Evolutionary conservation across 345 rosid genomes (phyloP).

Genomic region (Brassica carinata): DNA sequence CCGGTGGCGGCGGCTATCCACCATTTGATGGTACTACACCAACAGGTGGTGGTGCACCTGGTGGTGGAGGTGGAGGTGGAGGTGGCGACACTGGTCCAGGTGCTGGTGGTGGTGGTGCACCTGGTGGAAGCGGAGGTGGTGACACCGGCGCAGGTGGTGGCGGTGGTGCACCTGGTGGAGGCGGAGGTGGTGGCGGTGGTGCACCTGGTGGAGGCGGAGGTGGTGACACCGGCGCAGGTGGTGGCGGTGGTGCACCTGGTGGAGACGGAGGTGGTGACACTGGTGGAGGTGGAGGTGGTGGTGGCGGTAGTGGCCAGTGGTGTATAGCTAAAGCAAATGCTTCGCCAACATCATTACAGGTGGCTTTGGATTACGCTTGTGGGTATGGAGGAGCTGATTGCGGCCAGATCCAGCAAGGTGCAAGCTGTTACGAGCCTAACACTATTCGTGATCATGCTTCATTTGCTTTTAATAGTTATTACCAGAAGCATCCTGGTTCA

Average conservation of each 20-base stretch:
- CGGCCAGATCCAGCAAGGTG: constrained; percentile 70
- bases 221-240: neutral
- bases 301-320: constrained; percentile 56
- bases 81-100: neutral
- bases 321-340: constrained; percentile 77
- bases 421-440: constrained; percentile 73
- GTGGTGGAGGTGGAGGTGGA: too few relatives aligned
- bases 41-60: neutral
- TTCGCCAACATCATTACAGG: constrained; percentile 80
- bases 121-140: neutral
- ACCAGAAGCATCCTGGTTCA: constrained; percentile 86
- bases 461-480: constrained; percentile 89
- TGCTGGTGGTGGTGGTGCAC: neutral
- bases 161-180: neutral
- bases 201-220: too few relatives aligned
- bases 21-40: neutral
- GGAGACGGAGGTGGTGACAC: neutral
- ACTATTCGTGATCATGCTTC: constrained; percentile 85
- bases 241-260: neutral
- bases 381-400: constrained; percentile 97
- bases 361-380: constrained; percentile 94
- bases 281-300: constrained; percentile 15
- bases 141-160: neutral
- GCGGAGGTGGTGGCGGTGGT: neutral
- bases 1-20: neutral